Evolutionary conservation across 1,139 yeast genomes (phyloP), one percentile per base, ranked within the genome.

Genomic region (Arxiozyma telluris): DNA sequence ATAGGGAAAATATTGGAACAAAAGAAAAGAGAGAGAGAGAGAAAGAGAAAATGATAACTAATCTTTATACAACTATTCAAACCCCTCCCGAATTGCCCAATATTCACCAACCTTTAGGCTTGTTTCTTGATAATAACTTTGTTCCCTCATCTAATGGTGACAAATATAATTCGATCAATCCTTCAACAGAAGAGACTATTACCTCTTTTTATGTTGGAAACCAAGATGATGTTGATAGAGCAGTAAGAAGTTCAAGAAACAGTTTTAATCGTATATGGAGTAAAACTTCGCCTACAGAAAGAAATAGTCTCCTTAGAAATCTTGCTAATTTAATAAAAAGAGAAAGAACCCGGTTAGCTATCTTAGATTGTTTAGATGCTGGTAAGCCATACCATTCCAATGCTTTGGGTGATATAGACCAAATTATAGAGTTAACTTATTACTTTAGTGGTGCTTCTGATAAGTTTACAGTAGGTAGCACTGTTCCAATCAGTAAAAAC

Each of bases 371-470:
- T 23, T 66, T 80, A 56, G 88, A 84, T 65, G 74, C 84, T 18
- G 90, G 90, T 49, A 84, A 84, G 67, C 84, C 87, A 47, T 65
- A 73, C 57, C 70, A 72, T 53, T 71, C 76, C 54, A 81, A 81
- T 62, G 79, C 84, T 12, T 63, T 72, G 53, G 80, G 73, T 57
- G 96, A 89, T 66, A 75, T 89, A 52, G 80, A 76, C 67, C 72
- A 80, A 72, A 74, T 83, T 69, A 65, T 84, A 67, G 72, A 80
- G 64, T 74, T 84, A 68, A 74, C 84, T 74, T 76, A 84, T 74
- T 74, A 84, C 77, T 79, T 80, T 69, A 96, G 93, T 25, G 96
- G 96, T 52, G 84, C 87, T 82, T 91, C 96, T 49, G 95, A 86
- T 71, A 89, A 89, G 74, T 76, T 84, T 60, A 73, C 80, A 55